Evolutionary conservation across 2,329 filamentous ascomycete genomes (phyloP).

Genomic region (Penicillium sumatraense): DNA sequence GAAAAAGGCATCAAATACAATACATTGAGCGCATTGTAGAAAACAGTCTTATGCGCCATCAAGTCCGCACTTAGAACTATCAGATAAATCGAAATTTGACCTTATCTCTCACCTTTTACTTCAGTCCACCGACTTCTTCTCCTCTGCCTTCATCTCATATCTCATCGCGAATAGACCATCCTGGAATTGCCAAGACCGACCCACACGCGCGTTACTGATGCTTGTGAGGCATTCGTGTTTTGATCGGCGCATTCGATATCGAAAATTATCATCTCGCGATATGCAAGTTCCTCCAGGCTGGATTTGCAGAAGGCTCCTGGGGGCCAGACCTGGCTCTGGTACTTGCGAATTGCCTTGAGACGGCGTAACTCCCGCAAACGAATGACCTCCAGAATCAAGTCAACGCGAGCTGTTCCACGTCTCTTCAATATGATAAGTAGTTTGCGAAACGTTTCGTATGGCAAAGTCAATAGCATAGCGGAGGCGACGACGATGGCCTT

Average conservation of each 20-base stretch:
- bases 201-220: background rate
- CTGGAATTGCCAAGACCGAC: background rate
- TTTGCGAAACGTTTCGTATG: slow-evolving; percentile 28
- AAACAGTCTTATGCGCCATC: no score
- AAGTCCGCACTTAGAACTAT: no score
- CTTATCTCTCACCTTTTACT: no score
- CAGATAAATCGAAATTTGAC: no score
- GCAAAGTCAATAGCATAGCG: slow-evolving; percentile 33
- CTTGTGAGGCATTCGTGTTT: no score
- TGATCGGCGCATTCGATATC: background rate
- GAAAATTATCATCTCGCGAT: slow-evolving; percentile 23
- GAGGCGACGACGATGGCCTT: slow-evolving; percentile 27
- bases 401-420: slow-evolving; percentile 15
- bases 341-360: slow-evolving; percentile 21
- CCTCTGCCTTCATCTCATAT: no score
- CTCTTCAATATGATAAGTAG: slow-evolving; percentile 24
- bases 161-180: no score
- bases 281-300: slow-evolving; percentile 23
- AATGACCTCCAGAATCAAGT: slow-evolving; percentile 23
- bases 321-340: background rate
- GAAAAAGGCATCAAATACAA: no score
- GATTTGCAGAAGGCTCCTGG: background rate
- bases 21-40: no score
- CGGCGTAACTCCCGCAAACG: slow-evolving; percentile 36
- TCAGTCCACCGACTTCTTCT: no score